These are phyloP conservation scores for Corylus avellana DNA, from an alignment of 306 rosid genomes.

Conservation along the genomic window DNA sequence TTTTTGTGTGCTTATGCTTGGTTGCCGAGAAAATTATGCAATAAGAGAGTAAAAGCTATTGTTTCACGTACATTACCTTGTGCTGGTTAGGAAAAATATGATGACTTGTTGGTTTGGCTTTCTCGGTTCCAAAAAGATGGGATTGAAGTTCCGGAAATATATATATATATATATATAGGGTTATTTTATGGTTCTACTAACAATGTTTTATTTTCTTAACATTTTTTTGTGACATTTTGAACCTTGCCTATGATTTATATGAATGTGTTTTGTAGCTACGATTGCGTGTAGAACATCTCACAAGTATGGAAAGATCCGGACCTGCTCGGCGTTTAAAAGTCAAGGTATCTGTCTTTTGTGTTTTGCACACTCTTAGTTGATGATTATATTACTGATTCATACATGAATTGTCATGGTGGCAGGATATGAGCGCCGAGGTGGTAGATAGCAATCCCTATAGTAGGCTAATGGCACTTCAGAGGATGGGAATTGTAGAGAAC, in stretches of 20 bases:
- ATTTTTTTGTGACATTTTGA: background rate
- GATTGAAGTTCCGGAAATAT: background rate
- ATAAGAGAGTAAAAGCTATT: background rate
- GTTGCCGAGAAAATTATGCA: background rate
- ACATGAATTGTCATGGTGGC: constrained; percentile 32
- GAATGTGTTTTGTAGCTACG: constrained; percentile 54
- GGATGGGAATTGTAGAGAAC: constrained; percentile 95
- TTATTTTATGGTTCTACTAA: background rate
- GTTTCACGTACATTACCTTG: background rate
- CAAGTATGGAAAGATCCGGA: constrained; percentile 48
- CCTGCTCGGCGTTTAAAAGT: constrained; percentile 73
- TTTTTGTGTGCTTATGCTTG: background rate
- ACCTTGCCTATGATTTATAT: constrained; percentile 12
- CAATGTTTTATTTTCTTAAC: background rate
- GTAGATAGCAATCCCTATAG: constrained; percentile 96
- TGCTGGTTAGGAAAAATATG: background rate
- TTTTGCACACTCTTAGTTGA: constrained; percentile 10
- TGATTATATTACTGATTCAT: constrained; percentile 12
- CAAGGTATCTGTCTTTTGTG: constrained; percentile 49
- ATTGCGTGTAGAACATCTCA: constrained; percentile 59
- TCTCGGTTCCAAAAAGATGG: background rate
- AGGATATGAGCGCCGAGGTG: constrained; percentile 98
- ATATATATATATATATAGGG: background rate
- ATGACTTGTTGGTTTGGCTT: background rate
- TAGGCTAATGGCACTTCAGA: constrained; percentile 99